Percentiles rank a stretch among this genome's conserved stretches.
phyloP scores from a whole-genome alignment of 805 yeast species.

The Scheffersomyces coipomensis region DNA sequence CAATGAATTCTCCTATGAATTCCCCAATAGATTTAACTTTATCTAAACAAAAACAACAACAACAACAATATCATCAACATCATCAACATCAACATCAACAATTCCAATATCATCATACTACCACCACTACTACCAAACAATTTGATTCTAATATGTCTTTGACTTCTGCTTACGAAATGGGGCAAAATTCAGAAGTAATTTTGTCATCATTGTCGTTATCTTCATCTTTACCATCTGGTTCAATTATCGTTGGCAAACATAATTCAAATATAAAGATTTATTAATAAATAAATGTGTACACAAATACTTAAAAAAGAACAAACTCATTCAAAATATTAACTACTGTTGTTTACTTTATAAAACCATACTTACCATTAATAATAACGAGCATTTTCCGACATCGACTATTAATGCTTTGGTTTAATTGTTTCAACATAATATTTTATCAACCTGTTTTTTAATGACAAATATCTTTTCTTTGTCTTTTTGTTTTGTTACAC shows the following conservation, averaged over 20 bases:
- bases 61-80: constrained; percentile 9
- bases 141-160: constrained; percentile 6
- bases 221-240: neutral
- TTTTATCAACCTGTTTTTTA: too few relatives aligned
- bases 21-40: constrained; percentile 41
- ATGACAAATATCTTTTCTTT: too few relatives aligned
- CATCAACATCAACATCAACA: constrained; percentile 8
- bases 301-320: too few relatives aligned
- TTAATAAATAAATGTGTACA: neutral
- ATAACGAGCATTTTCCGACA: too few relatives aligned
- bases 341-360: too few relatives aligned
- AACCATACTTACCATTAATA: too few relatives aligned
- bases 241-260: too few relatives aligned
- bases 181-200: constrained; percentile 49
- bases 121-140: neutral
- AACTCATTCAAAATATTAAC: too few relatives aligned
- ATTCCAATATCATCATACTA: constrained; percentile 5
- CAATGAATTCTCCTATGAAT: constrained; percentile 37
- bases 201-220: constrained; percentile 14
- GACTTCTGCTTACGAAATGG: constrained; percentile 27
- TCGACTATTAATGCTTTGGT: too few relatives aligned
- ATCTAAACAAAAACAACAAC: constrained; percentile 8
- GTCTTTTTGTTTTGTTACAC: too few relatives aligned
- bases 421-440: too few relatives aligned
- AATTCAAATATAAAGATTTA: neutral